A percentile compares a stretch with the other conserved stretches of the same genome.
Conservation (phyloP, 495 filamentous ascomycete genomes). For the Aspergillus kassunensis region DNA sequence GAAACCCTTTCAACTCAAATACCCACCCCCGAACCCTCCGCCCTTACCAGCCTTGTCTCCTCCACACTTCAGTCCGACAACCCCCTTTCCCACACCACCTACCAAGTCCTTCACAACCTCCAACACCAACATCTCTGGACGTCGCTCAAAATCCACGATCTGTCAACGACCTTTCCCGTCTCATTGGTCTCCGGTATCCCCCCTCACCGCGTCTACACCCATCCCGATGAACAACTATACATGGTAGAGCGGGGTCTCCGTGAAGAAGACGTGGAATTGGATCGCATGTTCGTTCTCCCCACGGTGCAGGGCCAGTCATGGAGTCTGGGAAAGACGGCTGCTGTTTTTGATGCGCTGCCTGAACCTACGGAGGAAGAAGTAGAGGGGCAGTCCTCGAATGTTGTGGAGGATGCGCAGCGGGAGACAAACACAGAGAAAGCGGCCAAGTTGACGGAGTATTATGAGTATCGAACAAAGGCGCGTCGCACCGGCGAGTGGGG, state of each 20-base stretch:
- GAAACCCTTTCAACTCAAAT: conserved; percentile 1
- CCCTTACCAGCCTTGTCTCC: conserved; percentile 34
- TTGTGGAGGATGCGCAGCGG: conserved; percentile 15
- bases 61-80: conserved; percentile 18
- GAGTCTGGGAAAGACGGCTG: conserved; percentile 69
- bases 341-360: conserved; percentile 73
- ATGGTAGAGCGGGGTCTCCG: conserved; percentile 56
- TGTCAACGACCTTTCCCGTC: conserved; percentile 31
- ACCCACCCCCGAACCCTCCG: conserved; percentile 20
- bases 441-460: conserved; percentile 34
- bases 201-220: conserved; percentile 78
- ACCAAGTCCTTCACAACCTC: conserved; percentile 74
- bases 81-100: conserved; percentile 50
- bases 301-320: conserved; percentile 76
- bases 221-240: conserved; percentile 87
- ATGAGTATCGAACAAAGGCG: conserved; percentile 33
- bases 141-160: conserved; percentile 55
- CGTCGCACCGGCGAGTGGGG: conserved; percentile 36
- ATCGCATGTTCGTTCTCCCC: conserved; percentile 85
- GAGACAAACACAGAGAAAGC: conserved; percentile 22
- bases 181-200: conserved; percentile 84
- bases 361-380: conserved; percentile 19
- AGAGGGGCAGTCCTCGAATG: conserved; percentile 6
- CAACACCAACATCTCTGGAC: conserved; percentile 87
- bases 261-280: conserved; percentile 48